Evolutionary conservation across 768 basidiomycete species (phyloP).

Genomic region (Boletus vinaceobasis): DNA sequence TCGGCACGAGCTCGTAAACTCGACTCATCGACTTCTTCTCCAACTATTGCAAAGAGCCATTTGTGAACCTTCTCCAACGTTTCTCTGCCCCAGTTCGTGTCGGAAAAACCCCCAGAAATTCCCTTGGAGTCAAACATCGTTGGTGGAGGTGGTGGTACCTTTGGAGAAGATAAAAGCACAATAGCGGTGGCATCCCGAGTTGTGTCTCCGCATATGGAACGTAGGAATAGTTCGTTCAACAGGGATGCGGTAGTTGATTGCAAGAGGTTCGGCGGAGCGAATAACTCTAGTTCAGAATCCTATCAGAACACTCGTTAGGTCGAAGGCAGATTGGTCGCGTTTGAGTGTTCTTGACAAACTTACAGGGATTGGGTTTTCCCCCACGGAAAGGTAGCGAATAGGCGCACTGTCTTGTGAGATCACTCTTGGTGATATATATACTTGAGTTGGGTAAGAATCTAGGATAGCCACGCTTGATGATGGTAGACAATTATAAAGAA

Average conservation of each 20-base stretch:
- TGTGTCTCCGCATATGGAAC: neutral
- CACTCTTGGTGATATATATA: slow-evolving; percentile 41
- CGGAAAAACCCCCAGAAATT: slow-evolving; percentile 19
- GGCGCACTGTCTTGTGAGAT: slow-evolving; percentile 44
- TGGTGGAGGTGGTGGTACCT: slow-evolving; percentile 42
- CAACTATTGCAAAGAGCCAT: slow-evolving; percentile 35
- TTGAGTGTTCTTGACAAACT: neutral
- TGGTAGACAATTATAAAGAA: neutral
- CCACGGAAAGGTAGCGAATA: slow-evolving; percentile 48
- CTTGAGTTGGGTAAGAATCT: slow-evolving; percentile 49
- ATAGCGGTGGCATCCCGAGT: slow-evolving; percentile 11
- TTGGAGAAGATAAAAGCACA: slow-evolving; percentile 49
- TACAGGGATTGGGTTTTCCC: slow-evolving; percentile 6
- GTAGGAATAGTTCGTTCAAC: slow-evolving; percentile 28
- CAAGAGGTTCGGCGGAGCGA: slow-evolving; percentile 56
- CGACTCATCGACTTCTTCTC: slow-evolving; percentile 13
- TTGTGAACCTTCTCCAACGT: slow-evolving; percentile 35
- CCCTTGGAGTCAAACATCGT: slow-evolving; percentile 35
- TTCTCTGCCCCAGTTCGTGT: slow-evolving; percentile 35
- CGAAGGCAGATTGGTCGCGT: neutral
- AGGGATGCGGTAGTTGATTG: slow-evolving; percentile 54
- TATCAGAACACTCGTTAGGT: slow-evolving; percentile 15
- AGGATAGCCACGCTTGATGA: slow-evolving; percentile 44
- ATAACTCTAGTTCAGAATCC: slow-evolving; percentile 36
- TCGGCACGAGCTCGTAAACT: slow-evolving; percentile 13